A percentile compares a stretch with the other conserved stretches of the same genome.
These are phyloP conservation scores for Funneliformis mosseae DNA, from an alignment of 192 early-diverging fungal genomes.

Conservation along the genomic window DNA sequence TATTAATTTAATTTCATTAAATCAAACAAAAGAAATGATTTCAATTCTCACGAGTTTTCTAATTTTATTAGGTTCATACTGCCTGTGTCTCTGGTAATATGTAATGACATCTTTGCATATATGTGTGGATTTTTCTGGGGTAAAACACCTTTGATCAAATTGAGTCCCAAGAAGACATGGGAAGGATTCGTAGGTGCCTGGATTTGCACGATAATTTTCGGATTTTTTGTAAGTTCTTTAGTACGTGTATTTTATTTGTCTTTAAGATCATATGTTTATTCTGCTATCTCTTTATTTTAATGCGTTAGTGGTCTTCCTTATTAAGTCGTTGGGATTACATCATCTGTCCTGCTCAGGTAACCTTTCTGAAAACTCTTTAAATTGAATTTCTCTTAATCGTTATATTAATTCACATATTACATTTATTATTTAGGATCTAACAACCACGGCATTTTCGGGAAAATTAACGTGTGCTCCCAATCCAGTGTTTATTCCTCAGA, in stretches of 20 bases:
- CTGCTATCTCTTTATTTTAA: not conserved
- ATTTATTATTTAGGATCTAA: slow-evolving; percentile 43
- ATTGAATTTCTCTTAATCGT: not conserved
- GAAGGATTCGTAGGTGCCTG: slow-evolving; percentile 95
- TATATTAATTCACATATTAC: not conserved
- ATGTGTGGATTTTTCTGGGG: slow-evolving; percentile 96
- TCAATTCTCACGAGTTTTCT: not conserved
- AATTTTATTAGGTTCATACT: slow-evolving; percentile 69
- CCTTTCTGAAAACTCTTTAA: not conserved
- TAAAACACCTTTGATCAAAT: slow-evolving; percentile 78
- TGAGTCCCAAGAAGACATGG: slow-evolving; percentile 98
- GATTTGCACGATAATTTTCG: slow-evolving; percentile 85
- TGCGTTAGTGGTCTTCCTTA: slow-evolving; percentile 47
- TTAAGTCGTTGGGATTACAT: slow-evolving; percentile 59
- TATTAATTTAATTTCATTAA: slow-evolving; percentile 21
- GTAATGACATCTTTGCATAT: slow-evolving; percentile 96
- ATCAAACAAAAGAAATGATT: not conserved
- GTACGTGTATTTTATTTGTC: not conserved
- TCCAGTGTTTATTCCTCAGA: slow-evolving; percentile 56
- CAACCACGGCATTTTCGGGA: slow-evolving; percentile 51
- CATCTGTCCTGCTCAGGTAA: slow-evolving; percentile 60
- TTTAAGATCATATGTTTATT: not conserved
- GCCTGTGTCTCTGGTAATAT: slow-evolving; percentile 85
- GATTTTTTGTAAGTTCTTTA: slow-evolving; percentile 61
- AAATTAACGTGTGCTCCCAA: slow-evolving; percentile 56